Evolutionary conservation across 2,329 filamentous ascomycete species (phyloP).

Genomic region (Neurospora crassa): DNA sequence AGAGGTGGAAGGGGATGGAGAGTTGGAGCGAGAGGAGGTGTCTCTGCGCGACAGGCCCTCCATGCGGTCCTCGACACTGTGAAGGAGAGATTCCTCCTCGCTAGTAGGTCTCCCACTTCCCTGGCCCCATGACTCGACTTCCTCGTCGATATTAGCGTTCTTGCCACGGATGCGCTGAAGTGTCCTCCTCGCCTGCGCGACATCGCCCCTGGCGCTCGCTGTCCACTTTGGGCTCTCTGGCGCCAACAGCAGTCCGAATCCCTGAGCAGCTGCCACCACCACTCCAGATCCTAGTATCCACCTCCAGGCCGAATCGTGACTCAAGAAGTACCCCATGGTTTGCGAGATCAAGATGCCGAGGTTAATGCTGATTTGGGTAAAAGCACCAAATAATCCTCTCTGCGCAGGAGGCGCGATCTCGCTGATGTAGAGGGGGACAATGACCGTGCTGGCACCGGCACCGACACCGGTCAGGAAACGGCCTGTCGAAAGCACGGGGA

Average conservation of each 20-base stretch:
- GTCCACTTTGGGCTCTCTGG: constrained; percentile 87
- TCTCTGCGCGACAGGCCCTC: not conserved
- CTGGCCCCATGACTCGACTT: constrained; percentile 54
- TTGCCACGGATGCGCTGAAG: constrained; percentile 70
- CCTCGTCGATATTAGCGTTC: constrained; percentile 59
- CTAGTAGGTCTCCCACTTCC: constrained; percentile 33
- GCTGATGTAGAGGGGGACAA: constrained; percentile 89
- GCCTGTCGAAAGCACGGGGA: constrained; percentile 60
- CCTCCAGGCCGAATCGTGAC: constrained; percentile 70
- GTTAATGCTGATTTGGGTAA: constrained; percentile 93
- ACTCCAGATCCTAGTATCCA: constrained; percentile 70
- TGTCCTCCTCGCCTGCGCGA: constrained; percentile 51
- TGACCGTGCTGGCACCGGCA: constrained; percentile 81
- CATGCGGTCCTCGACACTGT: constrained; percentile 20
- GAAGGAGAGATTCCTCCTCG: constrained; percentile 65
- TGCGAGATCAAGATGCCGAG: constrained; percentile 80
- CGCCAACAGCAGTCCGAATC: constrained; percentile 61
- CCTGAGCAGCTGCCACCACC: constrained; percentile 57
- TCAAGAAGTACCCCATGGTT: constrained; percentile 77
- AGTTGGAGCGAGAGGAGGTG: not conserved
- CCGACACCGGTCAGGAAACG: constrained; percentile 74
- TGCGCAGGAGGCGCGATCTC: constrained; percentile 72
- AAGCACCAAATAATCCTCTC: constrained; percentile 69
- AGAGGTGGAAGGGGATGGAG: not conserved
- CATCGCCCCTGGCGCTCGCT: constrained; percentile 52